phyloP scores from a whole-genome alignment of 1,139 yeast genomes.

The Blastobotrys indianensis region DNA sequence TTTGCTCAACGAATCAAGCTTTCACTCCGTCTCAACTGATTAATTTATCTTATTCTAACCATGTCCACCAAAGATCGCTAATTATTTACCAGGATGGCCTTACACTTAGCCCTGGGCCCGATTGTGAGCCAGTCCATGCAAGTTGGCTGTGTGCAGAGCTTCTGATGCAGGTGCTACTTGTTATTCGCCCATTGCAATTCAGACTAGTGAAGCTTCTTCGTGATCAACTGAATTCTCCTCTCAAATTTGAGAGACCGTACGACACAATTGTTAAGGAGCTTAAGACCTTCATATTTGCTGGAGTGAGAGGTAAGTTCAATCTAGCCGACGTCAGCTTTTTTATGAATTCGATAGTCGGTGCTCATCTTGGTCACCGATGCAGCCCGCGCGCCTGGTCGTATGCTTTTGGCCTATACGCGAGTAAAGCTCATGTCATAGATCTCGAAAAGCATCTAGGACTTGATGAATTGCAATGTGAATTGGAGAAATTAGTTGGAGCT shows the following conservation, averaged over 20 bases:
- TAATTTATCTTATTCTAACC: neutral
- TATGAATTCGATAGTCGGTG: too few relatives aligned
- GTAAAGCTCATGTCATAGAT: too few relatives aligned
- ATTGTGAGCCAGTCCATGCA: neutral
- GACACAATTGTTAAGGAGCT: neutral
- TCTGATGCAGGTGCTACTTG: conserved; percentile 1
- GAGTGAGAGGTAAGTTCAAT: neutral
- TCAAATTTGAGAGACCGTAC: neutral
- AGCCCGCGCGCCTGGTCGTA: too few relatives aligned
- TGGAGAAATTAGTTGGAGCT: too few relatives aligned
- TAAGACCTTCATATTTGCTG: neutral
- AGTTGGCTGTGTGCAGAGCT: conserved; percentile 2
- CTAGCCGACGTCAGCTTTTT: neutral
- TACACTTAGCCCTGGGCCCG: too few relatives aligned
- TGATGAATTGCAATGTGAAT: too few relatives aligned
- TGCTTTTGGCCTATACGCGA: too few relatives aligned
- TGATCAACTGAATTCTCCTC: neutral
- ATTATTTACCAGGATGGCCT: neutral
- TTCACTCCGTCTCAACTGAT: neutral
- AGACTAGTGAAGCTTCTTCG: neutral
- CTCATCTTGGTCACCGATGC: too few relatives aligned
- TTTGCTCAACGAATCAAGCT: neutral
- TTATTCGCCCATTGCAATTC: conserved; percentile 5
- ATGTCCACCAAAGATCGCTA: neutral
- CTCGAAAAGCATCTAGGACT: too few relatives aligned